Evolutionary conservation across 106 monocot species (phyloP), one percentile per base, ranked within the genome.

Genomic region (Acorus gramineus): DNA sequence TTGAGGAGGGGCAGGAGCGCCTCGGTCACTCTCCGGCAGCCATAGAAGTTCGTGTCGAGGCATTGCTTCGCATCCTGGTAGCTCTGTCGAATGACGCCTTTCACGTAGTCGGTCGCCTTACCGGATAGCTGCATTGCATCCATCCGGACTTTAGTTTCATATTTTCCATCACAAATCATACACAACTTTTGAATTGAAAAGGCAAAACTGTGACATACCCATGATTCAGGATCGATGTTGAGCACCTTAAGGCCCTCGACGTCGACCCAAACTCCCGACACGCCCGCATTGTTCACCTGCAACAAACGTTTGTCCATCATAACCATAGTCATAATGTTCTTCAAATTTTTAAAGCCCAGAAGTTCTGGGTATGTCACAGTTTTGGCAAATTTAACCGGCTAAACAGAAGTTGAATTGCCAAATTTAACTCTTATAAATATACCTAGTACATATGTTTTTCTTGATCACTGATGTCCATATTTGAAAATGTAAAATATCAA

Each of bases 1-100:
- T 78, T 56, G 10, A 94, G 81, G 9, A 94, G 84, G 53, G 94
- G 90, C 12, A 90, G 67, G 8, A 94, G 76, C 3, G 81, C 83
- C 62, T 94, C 93, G 13, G 79, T 83, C 13, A 86, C 72, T 66
- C 84, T 64, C 59, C 82, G 84, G 75, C 66, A 59, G 44, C 94
- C 90, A 53, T 76, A 82, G 63, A 86, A 89, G 60, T 90, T 90
- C 4, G 80, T 86, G 48, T 80, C 71, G 2, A 90, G 50, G 68
- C 93, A 89, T 43, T 53, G 61, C 46, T 76, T 73, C 0, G 81
- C 86, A 43, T 54, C 68, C 6, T 85, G 79, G 45, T 71, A 63
- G 1, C 66, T 79, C 42, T 89, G 81, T 47, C 50, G 9, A 1
- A 94, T 73, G 8, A 73, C 79, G 11, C 67, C 61, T 59, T 79